phyloP scores from a whole-genome alignment of 768 basidiomycete species.

The Infundibulicybe gibba region DNA sequence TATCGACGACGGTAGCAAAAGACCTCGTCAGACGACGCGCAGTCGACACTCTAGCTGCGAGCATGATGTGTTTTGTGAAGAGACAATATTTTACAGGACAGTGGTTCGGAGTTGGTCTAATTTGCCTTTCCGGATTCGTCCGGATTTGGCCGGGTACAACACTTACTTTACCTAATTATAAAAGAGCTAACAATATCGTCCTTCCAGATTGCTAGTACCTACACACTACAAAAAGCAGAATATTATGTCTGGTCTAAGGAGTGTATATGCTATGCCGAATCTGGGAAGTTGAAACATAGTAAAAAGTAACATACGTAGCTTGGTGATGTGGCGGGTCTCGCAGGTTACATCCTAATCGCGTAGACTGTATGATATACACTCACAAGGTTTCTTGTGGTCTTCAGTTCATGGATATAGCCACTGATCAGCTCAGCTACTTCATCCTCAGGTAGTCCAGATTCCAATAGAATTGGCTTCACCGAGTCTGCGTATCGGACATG shows the following conservation, averaged over 20 bases:
- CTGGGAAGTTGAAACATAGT: constrained; percentile 14
- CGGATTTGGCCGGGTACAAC: constrained; percentile 4
- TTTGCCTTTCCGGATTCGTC: constrained; percentile 21
- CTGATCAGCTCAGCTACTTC: constrained; percentile 35
- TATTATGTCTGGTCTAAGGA: too few species aligned
- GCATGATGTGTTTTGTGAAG: constrained; percentile 38
- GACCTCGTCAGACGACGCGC: constrained; percentile 61
- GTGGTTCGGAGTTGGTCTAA: constrained; percentile 17
- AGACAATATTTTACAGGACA: constrained; percentile 18
- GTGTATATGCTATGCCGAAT: too few species aligned
- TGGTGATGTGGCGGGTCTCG: neutral
- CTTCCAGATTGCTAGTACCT: too few species aligned
- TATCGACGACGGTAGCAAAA: constrained; percentile 82
- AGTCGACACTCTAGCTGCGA: constrained; percentile 57
- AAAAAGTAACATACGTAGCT: neutral
- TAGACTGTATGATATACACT: constrained; percentile 47
- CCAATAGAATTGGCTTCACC: constrained; percentile 41
- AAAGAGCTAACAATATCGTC: too few species aligned
- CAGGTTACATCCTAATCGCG: constrained; percentile 20
- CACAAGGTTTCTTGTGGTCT: constrained; percentile 42
- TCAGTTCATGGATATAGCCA: constrained; percentile 45
- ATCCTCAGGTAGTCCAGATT: constrained; percentile 30
- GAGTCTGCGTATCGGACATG: constrained; percentile 44
- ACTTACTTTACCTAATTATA: too few species aligned
- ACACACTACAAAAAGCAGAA: too few species aligned